Conservation (phyloP, 2,329 filamentous ascomycete species). For the Microcyclospora tardicrescens region DNA sequence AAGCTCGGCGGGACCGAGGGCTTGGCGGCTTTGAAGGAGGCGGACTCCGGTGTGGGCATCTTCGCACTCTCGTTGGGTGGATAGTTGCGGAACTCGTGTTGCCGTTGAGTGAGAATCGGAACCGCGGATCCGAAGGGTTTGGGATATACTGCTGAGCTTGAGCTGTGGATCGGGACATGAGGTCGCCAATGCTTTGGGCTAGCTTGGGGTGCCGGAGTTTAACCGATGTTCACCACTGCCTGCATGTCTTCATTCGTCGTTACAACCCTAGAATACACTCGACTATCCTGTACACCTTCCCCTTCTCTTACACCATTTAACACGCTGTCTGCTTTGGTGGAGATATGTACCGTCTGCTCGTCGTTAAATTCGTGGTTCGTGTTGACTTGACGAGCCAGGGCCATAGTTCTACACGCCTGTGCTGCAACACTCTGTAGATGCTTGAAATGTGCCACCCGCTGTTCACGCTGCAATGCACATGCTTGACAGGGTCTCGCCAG, state of each 20-base stretch:
- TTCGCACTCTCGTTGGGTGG: slow-evolving; percentile 4
- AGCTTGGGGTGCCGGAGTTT: background rate
- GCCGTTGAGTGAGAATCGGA: slow-evolving; percentile 8
- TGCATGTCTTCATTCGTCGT: background rate
- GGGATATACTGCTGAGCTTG: background rate
- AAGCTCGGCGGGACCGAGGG: slow-evolving; percentile 70
- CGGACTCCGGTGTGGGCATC: slow-evolving; percentile 78
- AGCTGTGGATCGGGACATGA: background rate
- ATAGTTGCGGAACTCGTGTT: too few relatives aligned
- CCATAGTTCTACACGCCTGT: too few relatives aligned
- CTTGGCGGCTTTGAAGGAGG: slow-evolving; percentile 70
- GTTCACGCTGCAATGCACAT: background rate
- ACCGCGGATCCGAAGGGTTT: background rate
- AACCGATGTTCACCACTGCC: background rate
- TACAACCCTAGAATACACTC: too few relatives aligned
- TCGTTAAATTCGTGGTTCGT: too few relatives aligned
- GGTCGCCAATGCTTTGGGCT: background rate
- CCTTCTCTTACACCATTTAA: too few relatives aligned
- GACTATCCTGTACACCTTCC: too few relatives aligned
- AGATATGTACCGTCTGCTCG: too few relatives aligned
- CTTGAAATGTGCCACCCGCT: too few relatives aligned
- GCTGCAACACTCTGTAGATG: too few relatives aligned
- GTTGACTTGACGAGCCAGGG: too few relatives aligned
- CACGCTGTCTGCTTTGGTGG: too few relatives aligned
- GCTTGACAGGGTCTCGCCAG: background rate